Conservation (phyloP, 1,284 basidiomycete species). For the Ceratobasidium sp. region DNA sequence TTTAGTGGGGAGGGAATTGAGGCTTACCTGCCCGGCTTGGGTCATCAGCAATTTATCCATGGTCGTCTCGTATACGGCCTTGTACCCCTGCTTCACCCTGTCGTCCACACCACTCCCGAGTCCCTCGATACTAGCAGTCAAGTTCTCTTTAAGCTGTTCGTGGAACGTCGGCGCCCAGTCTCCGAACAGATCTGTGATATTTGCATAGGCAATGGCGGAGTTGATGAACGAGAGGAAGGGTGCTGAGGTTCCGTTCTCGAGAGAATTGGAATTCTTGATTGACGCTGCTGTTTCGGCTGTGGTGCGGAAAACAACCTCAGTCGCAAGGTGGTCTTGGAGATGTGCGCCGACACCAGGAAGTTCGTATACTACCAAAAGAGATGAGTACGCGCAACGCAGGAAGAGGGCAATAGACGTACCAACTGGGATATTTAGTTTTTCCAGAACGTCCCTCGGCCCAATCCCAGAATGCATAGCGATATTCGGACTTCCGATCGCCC, state of each 20-base stretch:
- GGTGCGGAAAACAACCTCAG: slow-evolving; percentile 62
- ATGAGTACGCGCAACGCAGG: neutral
- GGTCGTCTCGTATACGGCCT: slow-evolving; percentile 55
- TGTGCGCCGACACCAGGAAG: slow-evolving; percentile 81
- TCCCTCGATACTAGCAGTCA: slow-evolving; percentile 47
- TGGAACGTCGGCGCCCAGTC: slow-evolving; percentile 49
- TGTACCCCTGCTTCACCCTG: slow-evolving; percentile 36
- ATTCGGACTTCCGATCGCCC: slow-evolving; percentile 72
- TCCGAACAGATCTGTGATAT: slow-evolving; percentile 63
- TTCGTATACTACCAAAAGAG: slow-evolving; percentile 53
- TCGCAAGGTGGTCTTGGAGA: slow-evolving; percentile 75
- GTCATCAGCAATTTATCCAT: slow-evolving; percentile 67
- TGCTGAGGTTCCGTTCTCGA: slow-evolving; percentile 51
- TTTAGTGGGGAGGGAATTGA: neutral
- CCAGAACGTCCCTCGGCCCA: slow-evolving; percentile 68
- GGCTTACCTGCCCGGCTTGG: slow-evolving; percentile 58
- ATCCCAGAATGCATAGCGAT: slow-evolving; percentile 78
- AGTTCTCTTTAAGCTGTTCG: slow-evolving; percentile 52
- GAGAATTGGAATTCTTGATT: slow-evolving; percentile 52
- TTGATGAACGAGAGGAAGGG: slow-evolving; percentile 72
- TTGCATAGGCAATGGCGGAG: slow-evolving; percentile 72
- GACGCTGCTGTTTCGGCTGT: slow-evolving; percentile 61
- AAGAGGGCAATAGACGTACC: slow-evolving; percentile 36
- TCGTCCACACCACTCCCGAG: slow-evolving; percentile 1
- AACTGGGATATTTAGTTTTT: slow-evolving; percentile 60